A percentile compares a stretch with the other conserved stretches of the same genome.
Conservation (phyloP, 2,329 filamentous ascomycete genomes). For the Arthrobotrys entomopaga region DNA sequence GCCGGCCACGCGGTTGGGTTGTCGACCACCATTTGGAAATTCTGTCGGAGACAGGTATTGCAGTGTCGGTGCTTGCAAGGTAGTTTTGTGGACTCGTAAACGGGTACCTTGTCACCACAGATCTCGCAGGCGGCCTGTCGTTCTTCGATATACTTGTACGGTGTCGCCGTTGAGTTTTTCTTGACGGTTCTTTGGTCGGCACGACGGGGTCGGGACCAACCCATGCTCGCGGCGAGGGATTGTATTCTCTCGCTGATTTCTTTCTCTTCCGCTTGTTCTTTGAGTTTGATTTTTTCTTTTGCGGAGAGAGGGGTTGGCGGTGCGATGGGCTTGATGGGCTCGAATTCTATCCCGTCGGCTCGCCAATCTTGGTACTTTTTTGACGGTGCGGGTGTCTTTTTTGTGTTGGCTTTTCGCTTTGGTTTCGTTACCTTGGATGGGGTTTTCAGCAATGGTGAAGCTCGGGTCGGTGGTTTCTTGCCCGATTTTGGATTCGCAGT, state of each 20-base stretch:
- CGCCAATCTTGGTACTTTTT: conserved; percentile 26
- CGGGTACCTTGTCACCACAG: conserved; percentile 33
- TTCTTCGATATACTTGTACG: conserved; percentile 47
- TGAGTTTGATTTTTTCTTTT: conserved; percentile 12
- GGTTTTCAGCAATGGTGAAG: not conserved
- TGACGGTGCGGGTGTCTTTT: conserved; percentile 25
- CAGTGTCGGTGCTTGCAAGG: conserved; percentile 47
- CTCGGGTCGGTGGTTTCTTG: not conserved
- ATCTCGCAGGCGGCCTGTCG: conserved; percentile 32
- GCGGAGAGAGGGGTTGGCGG: not conserved
- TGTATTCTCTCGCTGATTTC: conserved; percentile 37
- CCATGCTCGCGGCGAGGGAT: conserved; percentile 31
- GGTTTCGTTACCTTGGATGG: not conserved
- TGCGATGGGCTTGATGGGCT: not conserved
- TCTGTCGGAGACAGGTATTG: conserved; percentile 35
- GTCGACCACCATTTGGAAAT: conserved; percentile 48
- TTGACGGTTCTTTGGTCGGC: conserved; percentile 33
- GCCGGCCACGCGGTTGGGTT: conserved; percentile 39
- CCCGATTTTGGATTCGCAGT: not conserved
- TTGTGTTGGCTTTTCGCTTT: conserved; percentile 20
- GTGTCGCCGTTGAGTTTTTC: conserved; percentile 40
- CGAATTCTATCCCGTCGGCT: conserved; percentile 18
- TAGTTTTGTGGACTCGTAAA: conserved; percentile 23
- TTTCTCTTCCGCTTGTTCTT: conserved; percentile 38
- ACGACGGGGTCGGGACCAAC: conserved; percentile 44